phyloP scores from a whole-genome alignment of 257 asterid species.

The Anisodus tanguticus region DNA sequence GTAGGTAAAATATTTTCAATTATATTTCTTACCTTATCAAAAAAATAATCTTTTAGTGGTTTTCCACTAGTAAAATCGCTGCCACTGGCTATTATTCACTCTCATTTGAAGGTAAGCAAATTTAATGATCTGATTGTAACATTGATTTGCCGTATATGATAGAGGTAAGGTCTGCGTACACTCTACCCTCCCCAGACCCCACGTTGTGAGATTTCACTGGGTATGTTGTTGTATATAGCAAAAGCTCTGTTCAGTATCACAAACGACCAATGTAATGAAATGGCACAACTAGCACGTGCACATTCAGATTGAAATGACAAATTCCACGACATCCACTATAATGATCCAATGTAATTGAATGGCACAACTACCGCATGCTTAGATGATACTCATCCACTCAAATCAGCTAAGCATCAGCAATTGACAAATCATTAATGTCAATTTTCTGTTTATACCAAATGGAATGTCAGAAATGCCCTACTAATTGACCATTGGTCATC shows the following conservation, averaged over 20 bases:
- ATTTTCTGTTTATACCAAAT: neutral
- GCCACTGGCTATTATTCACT: neutral
- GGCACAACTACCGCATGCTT: neutral
- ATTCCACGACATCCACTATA: neutral
- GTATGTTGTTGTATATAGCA: neutral
- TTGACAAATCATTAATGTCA: neutral
- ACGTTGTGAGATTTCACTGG: too few species aligned
- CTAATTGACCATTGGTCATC: neutral
- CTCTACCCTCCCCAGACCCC: too few species aligned
- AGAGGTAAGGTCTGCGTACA: too few species aligned
- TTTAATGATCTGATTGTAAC: neutral
- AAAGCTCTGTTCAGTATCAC: neutral
- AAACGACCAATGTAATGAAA: neutral
- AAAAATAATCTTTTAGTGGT: neutral
- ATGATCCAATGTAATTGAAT: neutral
- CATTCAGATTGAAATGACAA: neutral
- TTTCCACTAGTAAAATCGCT: neutral
- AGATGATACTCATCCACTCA: neutral
- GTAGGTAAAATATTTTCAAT: neutral
- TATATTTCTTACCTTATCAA: too few species aligned
- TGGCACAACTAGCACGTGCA: neutral
- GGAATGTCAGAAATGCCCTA: neutral
- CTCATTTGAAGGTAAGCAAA: constrained; percentile 1
- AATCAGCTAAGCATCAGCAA: neutral
- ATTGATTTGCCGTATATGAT: neutral